phyloP scores from a whole-genome alignment of 1,284 basidiomycete species.

The Cronartium quercuum region DNA sequence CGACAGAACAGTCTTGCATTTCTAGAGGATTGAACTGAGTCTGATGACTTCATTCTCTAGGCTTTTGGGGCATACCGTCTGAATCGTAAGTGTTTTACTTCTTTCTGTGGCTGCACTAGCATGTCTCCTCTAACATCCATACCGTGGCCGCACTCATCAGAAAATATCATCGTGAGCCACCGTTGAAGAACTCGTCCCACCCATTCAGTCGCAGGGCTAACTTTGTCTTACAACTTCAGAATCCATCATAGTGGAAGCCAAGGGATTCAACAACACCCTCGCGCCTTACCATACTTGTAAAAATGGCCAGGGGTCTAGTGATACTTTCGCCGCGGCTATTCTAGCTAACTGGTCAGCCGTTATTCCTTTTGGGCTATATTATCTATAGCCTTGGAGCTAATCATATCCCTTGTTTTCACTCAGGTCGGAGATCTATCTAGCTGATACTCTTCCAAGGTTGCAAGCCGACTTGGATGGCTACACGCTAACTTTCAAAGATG shows the following conservation, averaged over 20 bases:
- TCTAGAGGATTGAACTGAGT: background rate
- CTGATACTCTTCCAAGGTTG: slow-evolving; percentile 61
- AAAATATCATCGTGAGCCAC: slow-evolving; percentile 30
- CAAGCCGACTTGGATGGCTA: slow-evolving; percentile 60
- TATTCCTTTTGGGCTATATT: background rate
- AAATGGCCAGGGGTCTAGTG: slow-evolving; percentile 7
- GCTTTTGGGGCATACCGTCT: slow-evolving; percentile 35
- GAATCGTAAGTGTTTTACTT: slow-evolving; percentile 25
- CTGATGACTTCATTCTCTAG: background rate
- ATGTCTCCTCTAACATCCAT: background rate
- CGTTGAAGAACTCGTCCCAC: too few species aligned
- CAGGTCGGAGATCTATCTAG: slow-evolving; percentile 57
- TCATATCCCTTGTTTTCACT: background rate
- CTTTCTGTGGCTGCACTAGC: background rate
- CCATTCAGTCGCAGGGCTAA: background rate
- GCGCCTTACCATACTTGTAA: slow-evolving; percentile 35
- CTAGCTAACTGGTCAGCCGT: slow-evolving; percentile 32
- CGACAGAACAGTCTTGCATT: background rate
- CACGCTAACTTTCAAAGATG: slow-evolving; percentile 63
- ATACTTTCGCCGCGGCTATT: slow-evolving; percentile 7
- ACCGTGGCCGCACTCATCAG: background rate
- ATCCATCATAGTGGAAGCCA: slow-evolving; percentile 30
- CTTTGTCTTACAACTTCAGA: background rate
- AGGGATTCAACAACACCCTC: slow-evolving; percentile 36
- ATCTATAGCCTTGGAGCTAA: background rate